Conservation (phyloP, 1,284 basidiomycete genomes). For the Microbotryum violaceum region DNA sequence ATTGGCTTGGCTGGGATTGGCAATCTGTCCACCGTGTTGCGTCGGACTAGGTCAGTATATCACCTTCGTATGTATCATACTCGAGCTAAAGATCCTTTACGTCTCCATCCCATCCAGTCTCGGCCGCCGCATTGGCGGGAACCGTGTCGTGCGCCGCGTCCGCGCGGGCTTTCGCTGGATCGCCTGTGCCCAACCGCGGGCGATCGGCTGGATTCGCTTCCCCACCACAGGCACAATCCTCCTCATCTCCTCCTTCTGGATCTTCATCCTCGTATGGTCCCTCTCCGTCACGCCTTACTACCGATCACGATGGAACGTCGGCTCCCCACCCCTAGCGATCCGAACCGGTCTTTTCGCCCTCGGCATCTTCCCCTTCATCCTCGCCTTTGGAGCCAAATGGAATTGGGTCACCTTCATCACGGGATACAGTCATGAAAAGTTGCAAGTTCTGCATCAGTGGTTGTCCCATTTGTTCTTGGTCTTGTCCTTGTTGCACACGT, state of each 20-base stretch:
- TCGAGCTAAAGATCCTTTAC: not conserved
- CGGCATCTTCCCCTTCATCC: slow-evolving; percentile 33
- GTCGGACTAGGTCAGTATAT: slow-evolving; percentile 11
- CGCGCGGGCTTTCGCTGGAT: slow-evolving; percentile 16
- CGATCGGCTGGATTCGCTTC: slow-evolving; percentile 38
- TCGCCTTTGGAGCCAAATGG: slow-evolving; percentile 44
- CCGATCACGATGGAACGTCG: slow-evolving; percentile 42
- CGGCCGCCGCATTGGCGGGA: slow-evolving; percentile 2
- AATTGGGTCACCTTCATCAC: slow-evolving; percentile 44
- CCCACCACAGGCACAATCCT: slow-evolving; percentile 40
- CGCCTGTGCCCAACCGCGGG: slow-evolving; percentile 29
- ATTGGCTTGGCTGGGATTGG: slow-evolving; percentile 20
- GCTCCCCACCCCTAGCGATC: slow-evolving; percentile 41
- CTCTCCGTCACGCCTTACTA: slow-evolving; percentile 42
- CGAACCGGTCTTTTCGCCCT: slow-evolving; percentile 36
- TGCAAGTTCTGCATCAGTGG: slow-evolving; percentile 46
- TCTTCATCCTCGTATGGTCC: slow-evolving; percentile 40
- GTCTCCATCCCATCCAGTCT: not conserved
- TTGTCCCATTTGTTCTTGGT: slow-evolving; percentile 36
- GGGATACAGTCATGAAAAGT: slow-evolving; percentile 47
- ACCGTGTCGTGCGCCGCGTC: not conserved
- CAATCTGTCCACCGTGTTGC: slow-evolving; percentile 3
- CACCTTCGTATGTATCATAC: not conserved
- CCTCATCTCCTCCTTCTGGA: slow-evolving; percentile 37
- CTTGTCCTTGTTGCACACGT: slow-evolving; percentile 30